Percentiles rank a stretch among this genome's conserved stretches.
Conservation (phyloP, 2,329 filamentous ascomycete species). For the Gaeumannomyces tritici region DNA sequence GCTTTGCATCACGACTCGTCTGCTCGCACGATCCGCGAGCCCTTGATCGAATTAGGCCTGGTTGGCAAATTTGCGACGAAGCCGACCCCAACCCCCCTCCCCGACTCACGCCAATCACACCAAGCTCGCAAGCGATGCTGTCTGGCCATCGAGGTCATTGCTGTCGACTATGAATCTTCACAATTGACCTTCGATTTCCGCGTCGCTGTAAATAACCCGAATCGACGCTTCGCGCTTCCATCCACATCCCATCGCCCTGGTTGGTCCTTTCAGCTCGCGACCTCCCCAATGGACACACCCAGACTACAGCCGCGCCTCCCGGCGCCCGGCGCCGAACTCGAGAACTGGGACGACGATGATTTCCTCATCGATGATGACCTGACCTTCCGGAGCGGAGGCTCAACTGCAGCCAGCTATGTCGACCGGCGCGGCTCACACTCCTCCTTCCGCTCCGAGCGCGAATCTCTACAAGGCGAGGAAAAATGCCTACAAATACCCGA, state of each 20-base stretch:
- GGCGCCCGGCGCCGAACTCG: conserved; percentile 48
- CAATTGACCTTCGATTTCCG: conserved; percentile 15
- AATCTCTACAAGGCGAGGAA: conserved; percentile 74
- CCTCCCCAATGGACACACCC: conserved; percentile 39
- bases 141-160: conserved; percentile 7
- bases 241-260: neutral
- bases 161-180: conserved; percentile 22
- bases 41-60: neutral
- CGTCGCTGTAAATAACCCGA: conserved; percentile 4
- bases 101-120: neutral
- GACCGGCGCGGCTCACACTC: conserved; percentile 65
- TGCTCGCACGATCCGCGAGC: neutral
- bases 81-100: neutral
- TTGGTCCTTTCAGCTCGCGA: neutral
- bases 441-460: conserved; percentile 75
- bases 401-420: conserved; percentile 30
- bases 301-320: conserved; percentile 43
- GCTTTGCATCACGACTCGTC: neutral
- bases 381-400: conserved; percentile 42
- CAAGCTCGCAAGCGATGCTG: neutral
- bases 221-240: neutral
- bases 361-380: conserved; percentile 63
- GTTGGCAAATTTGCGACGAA: neutral
- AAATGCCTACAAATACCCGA: conserved; percentile 78
- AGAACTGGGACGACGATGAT: conserved; percentile 74